A percentile compares a stretch with the other conserved stretches of the same genome.
phyloP scores from a whole-genome alignment of 306 rosid species.

The Acacia acuminata region DNA sequence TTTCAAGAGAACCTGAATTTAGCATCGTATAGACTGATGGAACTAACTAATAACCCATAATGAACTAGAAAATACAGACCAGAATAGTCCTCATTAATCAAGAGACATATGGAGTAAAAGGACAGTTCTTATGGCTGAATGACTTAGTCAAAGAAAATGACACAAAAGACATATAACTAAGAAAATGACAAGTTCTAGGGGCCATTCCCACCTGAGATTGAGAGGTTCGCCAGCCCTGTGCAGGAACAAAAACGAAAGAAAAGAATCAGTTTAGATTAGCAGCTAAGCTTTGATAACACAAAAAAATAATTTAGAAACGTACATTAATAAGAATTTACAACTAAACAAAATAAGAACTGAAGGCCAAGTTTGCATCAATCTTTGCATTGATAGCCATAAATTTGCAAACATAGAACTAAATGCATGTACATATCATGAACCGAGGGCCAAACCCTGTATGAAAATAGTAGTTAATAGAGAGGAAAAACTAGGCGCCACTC shows the following conservation, averaged over 20 bases:
- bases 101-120: background rate
- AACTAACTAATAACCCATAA: background rate
- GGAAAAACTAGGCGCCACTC: background rate
- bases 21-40: background rate
- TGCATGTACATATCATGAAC: too few relatives aligned
- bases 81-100: background rate
- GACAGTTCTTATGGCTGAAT: background rate
- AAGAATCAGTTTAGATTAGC: background rate
- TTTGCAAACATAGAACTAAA: background rate
- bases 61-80: background rate
- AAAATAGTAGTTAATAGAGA: slow-evolving; percentile 2
- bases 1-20: slow-evolving; percentile 3
- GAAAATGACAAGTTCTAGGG: background rate
- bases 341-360: background rate
- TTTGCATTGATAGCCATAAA: background rate
- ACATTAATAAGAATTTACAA: background rate
- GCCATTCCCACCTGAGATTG: slow-evolving; percentile 59
- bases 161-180: background rate
- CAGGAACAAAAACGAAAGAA: slow-evolving; percentile 12
- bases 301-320: background rate
- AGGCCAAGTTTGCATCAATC: slow-evolving; percentile 11
- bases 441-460: background rate
- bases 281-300: background rate
- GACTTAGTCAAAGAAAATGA: background rate
- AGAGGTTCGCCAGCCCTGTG: slow-evolving; percentile 73